Percentiles rank a stretch among this genome's conserved stretches.
These are phyloP conservation scores for Drosera capensis DNA, from an alignment of 148 eudicot species.

Conservation along the genomic window DNA sequence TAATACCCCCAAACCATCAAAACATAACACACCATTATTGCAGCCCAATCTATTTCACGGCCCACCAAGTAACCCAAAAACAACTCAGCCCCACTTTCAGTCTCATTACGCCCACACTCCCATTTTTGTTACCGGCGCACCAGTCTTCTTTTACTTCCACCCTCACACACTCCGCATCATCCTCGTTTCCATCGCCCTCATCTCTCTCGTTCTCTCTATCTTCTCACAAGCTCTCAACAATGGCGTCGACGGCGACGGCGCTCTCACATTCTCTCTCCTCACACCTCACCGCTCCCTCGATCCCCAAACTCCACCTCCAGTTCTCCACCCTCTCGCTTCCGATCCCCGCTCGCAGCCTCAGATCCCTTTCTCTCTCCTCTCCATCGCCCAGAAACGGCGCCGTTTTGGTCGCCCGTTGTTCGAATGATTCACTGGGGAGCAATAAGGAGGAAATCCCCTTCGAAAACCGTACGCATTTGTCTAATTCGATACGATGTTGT, in stretches of 20 bases:
- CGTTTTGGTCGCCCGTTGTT: slow-evolving; percentile 18
- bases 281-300: slow-evolving; percentile 16
- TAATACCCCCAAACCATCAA: too few relatives aligned
- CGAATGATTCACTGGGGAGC: slow-evolving; percentile 12
- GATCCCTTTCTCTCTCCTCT: slow-evolving; percentile 29
- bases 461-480: slow-evolving; percentile 36
- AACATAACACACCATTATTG: too few relatives aligned
- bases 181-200: background rate
- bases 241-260: slow-evolving; percentile 50
- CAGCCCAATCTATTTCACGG: too few relatives aligned
- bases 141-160: too few relatives aligned
- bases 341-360: slow-evolving; percentile 9
- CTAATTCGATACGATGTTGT: background rate
- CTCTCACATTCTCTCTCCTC: slow-evolving; percentile 32
- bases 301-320: slow-evolving; percentile 3
- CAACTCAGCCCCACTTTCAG: too few relatives aligned
- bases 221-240: slow-evolving; percentile 6
- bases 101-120: too few relatives aligned
- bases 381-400: slow-evolving; percentile 10
- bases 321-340: slow-evolving; percentile 7
- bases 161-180: too few relatives aligned
- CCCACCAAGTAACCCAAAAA: too few relatives aligned
- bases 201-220: too few relatives aligned
- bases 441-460: slow-evolving; percentile 35
- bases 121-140: too few relatives aligned